Percentiles rank a stretch among this genome's conserved stretches.
These are phyloP conservation scores for Entomortierella parvispora DNA, from an alignment of 192 early-diverging fungal species.

Conservation along the genomic window DNA sequence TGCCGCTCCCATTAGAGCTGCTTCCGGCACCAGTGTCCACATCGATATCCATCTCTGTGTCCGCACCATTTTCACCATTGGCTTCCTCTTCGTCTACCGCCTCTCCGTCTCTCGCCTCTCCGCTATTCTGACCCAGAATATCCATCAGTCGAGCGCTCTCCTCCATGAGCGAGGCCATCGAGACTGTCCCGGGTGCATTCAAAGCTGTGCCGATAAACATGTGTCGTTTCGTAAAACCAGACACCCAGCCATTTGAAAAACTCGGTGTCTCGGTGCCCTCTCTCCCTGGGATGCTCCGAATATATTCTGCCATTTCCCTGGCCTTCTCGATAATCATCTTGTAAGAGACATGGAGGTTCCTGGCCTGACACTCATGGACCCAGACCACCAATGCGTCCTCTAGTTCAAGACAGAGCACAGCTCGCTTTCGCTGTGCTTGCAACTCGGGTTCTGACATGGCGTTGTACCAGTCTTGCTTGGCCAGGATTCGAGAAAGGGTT, in stretches of 20 bases:
- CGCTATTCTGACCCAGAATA: not conserved
- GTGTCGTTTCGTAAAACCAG: slow-evolving; percentile 46
- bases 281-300: slow-evolving; percentile 20
- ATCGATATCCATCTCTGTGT: not conserved
- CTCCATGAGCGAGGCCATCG: not conserved
- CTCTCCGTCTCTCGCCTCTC: not conserved
- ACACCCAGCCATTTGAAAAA: slow-evolving; percentile 51
- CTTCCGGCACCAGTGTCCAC: not conserved
- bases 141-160: not conserved
- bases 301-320: slow-evolving; percentile 17
- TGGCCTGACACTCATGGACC: slow-evolving; percentile 30
- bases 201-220: slow-evolving; percentile 13
- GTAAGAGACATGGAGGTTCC: slow-evolving; percentile 30
- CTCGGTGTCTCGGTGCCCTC: slow-evolving; percentile 4
- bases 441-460: slow-evolving; percentile 26
- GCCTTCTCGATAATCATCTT: slow-evolving; percentile 49
- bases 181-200: slow-evolving; percentile 16
- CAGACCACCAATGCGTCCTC: slow-evolving; percentile 29
- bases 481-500: slow-evolving; percentile 36
- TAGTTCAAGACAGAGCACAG: slow-evolving; percentile 28
- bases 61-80: not conserved
- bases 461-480: slow-evolving; percentile 18
- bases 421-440: slow-evolving; percentile 24
- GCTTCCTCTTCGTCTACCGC: not conserved
- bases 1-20: not conserved